phyloP scores from a whole-genome alignment of 2,329 filamentous ascomycete genomes.

The Incumbomyces delicatus region DNA sequence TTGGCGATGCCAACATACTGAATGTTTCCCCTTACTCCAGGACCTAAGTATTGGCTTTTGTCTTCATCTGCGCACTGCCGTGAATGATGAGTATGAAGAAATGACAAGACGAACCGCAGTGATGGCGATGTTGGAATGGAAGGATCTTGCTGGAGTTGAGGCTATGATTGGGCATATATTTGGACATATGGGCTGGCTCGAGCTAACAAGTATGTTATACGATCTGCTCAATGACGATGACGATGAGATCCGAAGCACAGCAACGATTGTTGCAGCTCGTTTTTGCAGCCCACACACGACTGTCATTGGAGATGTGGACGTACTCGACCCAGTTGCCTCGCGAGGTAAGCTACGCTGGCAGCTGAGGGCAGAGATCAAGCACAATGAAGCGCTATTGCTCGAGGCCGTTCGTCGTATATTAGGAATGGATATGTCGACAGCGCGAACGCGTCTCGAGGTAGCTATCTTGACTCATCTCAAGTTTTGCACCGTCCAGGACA shows the following conservation, averaged over 20 bases:
- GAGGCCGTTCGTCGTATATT: constrained; percentile 21
- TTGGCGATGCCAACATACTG: background rate
- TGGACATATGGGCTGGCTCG: constrained; percentile 21
- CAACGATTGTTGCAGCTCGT: constrained; percentile 28
- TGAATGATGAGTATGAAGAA: constrained; percentile 15
- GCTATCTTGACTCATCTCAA: background rate
- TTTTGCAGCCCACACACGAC: constrained; percentile 4
- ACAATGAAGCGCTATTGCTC: constrained; percentile 24
- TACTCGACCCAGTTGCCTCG: constrained; percentile 41
- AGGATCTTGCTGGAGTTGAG: constrained; percentile 30
- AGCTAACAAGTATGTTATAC: constrained; percentile 47
- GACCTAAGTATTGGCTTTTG: background rate
- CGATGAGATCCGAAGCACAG: constrained; percentile 67
- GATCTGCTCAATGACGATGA: constrained; percentile 81
- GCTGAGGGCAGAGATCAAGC: constrained; percentile 26
- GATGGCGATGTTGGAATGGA: constrained; percentile 27
- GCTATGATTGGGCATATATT: constrained; percentile 28
- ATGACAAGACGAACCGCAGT: constrained; percentile 15
- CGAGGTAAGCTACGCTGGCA: constrained; percentile 31
- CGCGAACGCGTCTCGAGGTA: background rate
- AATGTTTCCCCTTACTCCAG: background rate
- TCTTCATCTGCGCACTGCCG: constrained; percentile 11
- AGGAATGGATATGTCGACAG: background rate
- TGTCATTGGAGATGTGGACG: constrained; percentile 17
- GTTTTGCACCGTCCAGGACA: background rate